Conservation (phyloP, 768 basidiomycete genomes). For the Pilatotrama ljubarskyi region DNA sequence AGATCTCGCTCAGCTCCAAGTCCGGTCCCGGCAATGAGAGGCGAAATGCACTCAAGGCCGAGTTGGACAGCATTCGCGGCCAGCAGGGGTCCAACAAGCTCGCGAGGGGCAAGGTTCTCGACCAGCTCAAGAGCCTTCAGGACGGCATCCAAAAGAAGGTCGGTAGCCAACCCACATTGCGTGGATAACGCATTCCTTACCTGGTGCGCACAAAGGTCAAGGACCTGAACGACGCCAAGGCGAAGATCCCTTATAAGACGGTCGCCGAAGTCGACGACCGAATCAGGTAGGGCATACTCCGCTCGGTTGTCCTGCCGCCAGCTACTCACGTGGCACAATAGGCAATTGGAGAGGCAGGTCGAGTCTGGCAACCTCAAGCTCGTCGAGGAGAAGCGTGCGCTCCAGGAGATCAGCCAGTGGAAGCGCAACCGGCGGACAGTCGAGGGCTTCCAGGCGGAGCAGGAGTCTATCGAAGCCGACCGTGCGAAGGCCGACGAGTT, state of each 20-base stretch:
- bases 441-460: constrained; percentile 78
- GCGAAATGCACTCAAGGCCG: constrained; percentile 68
- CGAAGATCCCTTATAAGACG: constrained; percentile 77
- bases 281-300: constrained; percentile 60
- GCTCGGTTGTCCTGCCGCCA: constrained; percentile 1
- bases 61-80: constrained; percentile 77
- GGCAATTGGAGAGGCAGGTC: constrained; percentile 84
- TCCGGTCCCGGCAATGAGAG: constrained; percentile 68
- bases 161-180: neutral
- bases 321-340: constrained; percentile 33
- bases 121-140: constrained; percentile 77
- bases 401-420: constrained; percentile 80
- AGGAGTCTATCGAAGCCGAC: constrained; percentile 81
- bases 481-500: constrained; percentile 74
- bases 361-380: constrained; percentile 91
- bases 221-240: constrained; percentile 78
- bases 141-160: constrained; percentile 86
- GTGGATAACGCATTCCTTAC: neutral
- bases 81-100: constrained; percentile 79
- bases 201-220: constrained; percentile 57
- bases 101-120: constrained; percentile 66
- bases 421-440: constrained; percentile 74
- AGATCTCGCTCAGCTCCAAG: constrained; percentile 65
- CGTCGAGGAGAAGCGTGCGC: constrained; percentile 92
- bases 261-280: constrained; percentile 85